These are phyloP conservation scores for Allium cepa DNA, from an alignment of 106 monocot species.

Conservation along the genomic window DNA sequence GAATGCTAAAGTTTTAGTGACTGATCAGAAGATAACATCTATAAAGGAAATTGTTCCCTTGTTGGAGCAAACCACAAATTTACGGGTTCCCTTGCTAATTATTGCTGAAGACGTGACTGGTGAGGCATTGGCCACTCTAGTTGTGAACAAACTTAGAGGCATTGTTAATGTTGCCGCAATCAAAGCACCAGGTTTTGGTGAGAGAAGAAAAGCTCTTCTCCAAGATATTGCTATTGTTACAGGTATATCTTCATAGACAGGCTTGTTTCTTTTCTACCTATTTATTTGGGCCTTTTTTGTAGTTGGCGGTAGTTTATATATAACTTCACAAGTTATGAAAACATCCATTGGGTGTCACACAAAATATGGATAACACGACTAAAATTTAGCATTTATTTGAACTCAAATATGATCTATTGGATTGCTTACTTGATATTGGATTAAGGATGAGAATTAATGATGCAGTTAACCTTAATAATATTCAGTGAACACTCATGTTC, in stretches of 20 bases:
- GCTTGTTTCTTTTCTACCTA: not conserved
- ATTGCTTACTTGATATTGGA: no score
- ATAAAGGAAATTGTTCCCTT: conserved; percentile 72
- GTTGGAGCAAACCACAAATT: conserved; percentile 55
- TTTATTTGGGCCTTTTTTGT: no score
- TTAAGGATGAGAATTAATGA: no score
- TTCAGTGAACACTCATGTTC: no score
- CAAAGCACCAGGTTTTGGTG: conserved; percentile 77
- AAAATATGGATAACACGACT: no score
- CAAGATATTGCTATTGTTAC: conserved; percentile 83
- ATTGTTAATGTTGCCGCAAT: conserved; percentile 79
- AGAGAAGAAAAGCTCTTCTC: conserved; percentile 68
- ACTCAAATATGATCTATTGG: no score
- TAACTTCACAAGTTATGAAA: no score
- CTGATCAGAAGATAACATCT: conserved; percentile 74
- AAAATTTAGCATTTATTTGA: no score
- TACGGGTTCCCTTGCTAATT: conserved; percentile 65
- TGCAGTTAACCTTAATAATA: no score
- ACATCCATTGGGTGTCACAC: no score
- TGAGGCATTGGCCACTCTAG: conserved; percentile 75
- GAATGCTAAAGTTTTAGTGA: conserved; percentile 62
- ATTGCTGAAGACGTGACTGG: conserved; percentile 75
- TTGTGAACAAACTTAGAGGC: conserved; percentile 68
- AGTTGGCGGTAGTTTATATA: no score
- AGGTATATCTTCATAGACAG: conserved; percentile 18